phyloP scores from a whole-genome alignment of 2,329 filamentous ascomycete species.

The Chalaropsis ovoidea region DNA sequence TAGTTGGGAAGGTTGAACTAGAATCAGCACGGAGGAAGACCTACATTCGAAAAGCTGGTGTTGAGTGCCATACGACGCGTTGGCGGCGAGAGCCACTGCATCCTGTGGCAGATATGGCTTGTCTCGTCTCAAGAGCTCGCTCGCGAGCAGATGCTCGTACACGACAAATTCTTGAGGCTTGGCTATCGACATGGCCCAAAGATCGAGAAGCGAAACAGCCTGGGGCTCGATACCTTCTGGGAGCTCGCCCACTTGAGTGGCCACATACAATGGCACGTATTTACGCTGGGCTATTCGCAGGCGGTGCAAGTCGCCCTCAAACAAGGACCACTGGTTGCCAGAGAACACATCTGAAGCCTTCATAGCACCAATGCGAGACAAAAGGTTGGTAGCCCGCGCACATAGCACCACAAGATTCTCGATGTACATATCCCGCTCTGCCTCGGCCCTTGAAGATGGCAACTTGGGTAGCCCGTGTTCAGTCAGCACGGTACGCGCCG shows the following conservation, averaged over 20 bases:
- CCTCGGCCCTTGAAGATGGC: conserved; percentile 14
- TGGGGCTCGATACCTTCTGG: conserved; percentile 41
- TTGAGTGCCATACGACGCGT: conserved; percentile 42
- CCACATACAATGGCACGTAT: conserved; percentile 43
- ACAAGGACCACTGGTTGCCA: conserved; percentile 39
- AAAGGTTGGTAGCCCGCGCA: conserved; percentile 39
- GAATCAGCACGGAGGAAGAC: conserved; percentile 23
- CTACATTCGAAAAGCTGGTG: conserved; percentile 41
- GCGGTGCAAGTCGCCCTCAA: conserved; percentile 36
- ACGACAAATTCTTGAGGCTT: conserved; percentile 40
- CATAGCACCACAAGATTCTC: conserved; percentile 40
- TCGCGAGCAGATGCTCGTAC: conserved; percentile 43
- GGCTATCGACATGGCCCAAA: conserved; percentile 45
- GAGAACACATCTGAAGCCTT: conserved; percentile 40
- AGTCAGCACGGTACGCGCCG: conserved; percentile 36
- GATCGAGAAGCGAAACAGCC: conserved; percentile 38
- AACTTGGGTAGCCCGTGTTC: conserved; percentile 20
- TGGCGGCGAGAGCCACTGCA: conserved; percentile 31
- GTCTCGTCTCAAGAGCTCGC: conserved; percentile 37
- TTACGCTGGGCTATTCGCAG: conserved; percentile 37
- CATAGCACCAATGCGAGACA: conserved; percentile 39
- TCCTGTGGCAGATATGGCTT: conserved; percentile 38
- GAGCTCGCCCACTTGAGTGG: conserved; percentile 39
- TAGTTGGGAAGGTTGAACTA: neutral
- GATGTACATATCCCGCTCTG: conserved; percentile 32